These are phyloP conservation scores for Cryptosporidium muris DNA, from an alignment of 169 alveolate genomes.

Conservation along the genomic window DNA sequence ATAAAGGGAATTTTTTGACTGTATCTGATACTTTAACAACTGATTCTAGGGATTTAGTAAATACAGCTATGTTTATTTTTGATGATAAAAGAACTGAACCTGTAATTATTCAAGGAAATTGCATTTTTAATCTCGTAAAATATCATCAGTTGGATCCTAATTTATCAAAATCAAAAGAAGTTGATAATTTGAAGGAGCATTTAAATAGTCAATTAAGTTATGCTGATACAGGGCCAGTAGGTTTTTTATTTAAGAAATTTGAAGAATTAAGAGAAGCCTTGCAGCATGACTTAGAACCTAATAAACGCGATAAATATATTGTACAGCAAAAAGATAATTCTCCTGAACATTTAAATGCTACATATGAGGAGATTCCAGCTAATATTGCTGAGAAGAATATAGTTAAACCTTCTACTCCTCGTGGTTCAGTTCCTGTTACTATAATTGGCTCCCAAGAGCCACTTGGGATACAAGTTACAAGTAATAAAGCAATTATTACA, in stretches of 20 bases:
- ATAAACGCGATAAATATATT: not conserved
- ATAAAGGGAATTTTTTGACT: not conserved
- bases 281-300: constrained; percentile 51
- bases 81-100: constrained; percentile 55
- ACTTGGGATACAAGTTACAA: no score
- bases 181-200: constrained; percentile 1
- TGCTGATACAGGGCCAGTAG: constrained; percentile 43
- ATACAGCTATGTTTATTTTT: constrained; percentile 59
- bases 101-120: constrained; percentile 34
- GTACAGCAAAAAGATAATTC: constrained; percentile 3
- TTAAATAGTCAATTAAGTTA: not conserved
- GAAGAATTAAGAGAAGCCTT: constrained; percentile 69
- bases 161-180: not conserved
- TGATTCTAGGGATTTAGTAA: constrained; percentile 11
- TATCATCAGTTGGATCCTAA: constrained; percentile 5
- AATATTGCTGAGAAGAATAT: not conserved
- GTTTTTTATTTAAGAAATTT: constrained; percentile 62
- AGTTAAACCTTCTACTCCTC: constrained; percentile 6
- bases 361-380: not conserved
- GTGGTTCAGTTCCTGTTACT: not conserved
- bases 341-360: not conserved
- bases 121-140: constrained; percentile 19
- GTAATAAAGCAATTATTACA: no score
- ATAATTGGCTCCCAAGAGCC: no score
- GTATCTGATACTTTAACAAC: not conserved